Conservation (phyloP, 2,329 filamentous ascomycete genomes). For the Diplodia mutila region DNA sequence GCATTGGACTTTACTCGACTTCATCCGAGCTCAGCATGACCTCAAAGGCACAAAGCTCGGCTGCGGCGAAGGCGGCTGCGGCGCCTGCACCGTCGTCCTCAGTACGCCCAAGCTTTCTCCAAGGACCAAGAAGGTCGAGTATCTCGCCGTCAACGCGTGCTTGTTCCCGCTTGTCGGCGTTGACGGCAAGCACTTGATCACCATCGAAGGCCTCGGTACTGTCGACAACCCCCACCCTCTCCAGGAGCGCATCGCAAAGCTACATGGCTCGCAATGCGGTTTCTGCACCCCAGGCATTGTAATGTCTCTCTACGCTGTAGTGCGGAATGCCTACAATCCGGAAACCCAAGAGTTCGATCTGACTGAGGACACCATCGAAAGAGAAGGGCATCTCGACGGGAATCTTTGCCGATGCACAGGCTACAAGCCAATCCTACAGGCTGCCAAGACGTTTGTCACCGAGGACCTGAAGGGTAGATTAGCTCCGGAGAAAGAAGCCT, state of each 20-base stretch:
- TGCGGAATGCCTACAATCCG: conserved; percentile 66
- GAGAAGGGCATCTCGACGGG: conserved; percentile 71
- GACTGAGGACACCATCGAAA: conserved; percentile 42
- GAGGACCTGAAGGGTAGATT: conserved; percentile 48
- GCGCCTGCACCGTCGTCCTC: conserved; percentile 82
- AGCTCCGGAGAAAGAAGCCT: conserved; percentile 29
- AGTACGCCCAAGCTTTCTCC: conserved; percentile 13
- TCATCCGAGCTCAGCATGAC: conserved; percentile 78
- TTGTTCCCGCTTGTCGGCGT: conserved; percentile 87
- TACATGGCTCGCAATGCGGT: conserved; percentile 89
- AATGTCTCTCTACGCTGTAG: conserved; percentile 85
- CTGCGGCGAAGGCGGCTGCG: conserved; percentile 93
- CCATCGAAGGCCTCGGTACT: conserved; percentile 90
- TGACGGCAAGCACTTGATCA: conserved; percentile 97
- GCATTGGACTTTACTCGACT: conserved; percentile 87
- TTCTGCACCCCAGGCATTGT: conserved; percentile 98
- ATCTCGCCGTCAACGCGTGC: conserved; percentile 93
- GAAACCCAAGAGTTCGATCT: conserved; percentile 41
- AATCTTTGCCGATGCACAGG: conserved; percentile 94
- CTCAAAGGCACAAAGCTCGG: conserved; percentile 94
- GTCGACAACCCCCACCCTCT: conserved; percentile 82
- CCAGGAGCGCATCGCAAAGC: conserved; percentile 86
- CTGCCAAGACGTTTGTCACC: conserved; percentile 82
- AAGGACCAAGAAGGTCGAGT: conserved; percentile 73
- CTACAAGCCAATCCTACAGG: conserved; percentile 89